These are phyloP conservation scores for Hyaloperonospora brassicae DNA, from an alignment of 352 stramenopile species.

Conservation along the genomic window DNA sequence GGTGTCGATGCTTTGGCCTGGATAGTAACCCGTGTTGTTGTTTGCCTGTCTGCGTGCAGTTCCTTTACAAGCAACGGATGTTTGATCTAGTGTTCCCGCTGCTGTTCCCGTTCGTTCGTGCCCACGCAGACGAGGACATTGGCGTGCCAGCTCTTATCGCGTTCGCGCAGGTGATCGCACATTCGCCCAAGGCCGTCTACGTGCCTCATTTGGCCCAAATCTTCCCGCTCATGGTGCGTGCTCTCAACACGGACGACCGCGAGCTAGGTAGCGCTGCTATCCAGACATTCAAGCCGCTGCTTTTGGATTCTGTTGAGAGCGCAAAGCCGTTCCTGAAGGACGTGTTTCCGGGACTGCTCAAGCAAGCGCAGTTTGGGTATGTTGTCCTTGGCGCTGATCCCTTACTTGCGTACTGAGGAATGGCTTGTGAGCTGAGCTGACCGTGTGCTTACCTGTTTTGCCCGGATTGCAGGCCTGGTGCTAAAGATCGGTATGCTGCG, in stretches of 20 bases:
- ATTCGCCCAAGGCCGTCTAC: conserved; percentile 75
- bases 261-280: conserved; percentile 76
- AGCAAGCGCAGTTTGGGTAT: conserved; percentile 74
- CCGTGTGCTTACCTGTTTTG: conserved; percentile 2
- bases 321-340: conserved; percentile 82
- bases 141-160: conserved; percentile 66
- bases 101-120: conserved; percentile 56
- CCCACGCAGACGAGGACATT: conserved; percentile 25
- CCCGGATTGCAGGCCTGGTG: conserved; percentile 29
- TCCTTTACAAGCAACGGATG: conserved; percentile 70
- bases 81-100: conserved; percentile 73
- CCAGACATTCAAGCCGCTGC: conserved; percentile 63
- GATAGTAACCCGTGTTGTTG: neutral
- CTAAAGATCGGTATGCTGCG: conserved; percentile 61
- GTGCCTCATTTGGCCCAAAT: conserved; percentile 66
- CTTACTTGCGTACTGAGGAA: neutral
- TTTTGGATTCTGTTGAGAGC: conserved; percentile 69
- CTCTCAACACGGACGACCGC: conserved; percentile 63
- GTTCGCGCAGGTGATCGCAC: conserved; percentile 71
- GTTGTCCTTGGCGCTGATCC: conserved; percentile 6
- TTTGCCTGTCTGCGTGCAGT: conserved; percentile 25
- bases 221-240: conserved; percentile 77
- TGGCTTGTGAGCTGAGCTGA: conserved; percentile 4
- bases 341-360: conserved; percentile 73
- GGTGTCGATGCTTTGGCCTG: neutral